phyloP scores from a whole-genome alignment of 441 rosid species.

The Populus trichocarpa region DNA sequence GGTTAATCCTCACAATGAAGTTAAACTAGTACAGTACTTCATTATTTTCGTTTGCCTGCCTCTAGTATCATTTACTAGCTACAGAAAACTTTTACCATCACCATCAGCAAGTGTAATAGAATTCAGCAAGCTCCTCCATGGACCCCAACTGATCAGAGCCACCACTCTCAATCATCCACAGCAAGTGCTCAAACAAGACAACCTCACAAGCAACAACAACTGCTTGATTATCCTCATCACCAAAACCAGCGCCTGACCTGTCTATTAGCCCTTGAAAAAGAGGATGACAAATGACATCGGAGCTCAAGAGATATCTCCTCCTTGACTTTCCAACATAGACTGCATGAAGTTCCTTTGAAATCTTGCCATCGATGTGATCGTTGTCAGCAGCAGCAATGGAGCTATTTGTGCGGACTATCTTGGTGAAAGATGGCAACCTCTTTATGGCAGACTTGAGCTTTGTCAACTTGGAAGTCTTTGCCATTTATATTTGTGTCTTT shows the following conservation, averaged over 20 bases:
- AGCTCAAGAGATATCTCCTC: slow-evolving; percentile 56
- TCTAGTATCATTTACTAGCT: slow-evolving; percentile 13
- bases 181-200: slow-evolving; percentile 81
- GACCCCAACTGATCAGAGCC: slow-evolving; percentile 45
- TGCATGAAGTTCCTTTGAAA: slow-evolving; percentile 32
- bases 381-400: slow-evolving; percentile 25
- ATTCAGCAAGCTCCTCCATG: slow-evolving; percentile 62
- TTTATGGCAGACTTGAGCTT: slow-evolving; percentile 86
- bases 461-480: slow-evolving; percentile 62
- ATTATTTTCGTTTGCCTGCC: slow-evolving; percentile 1
- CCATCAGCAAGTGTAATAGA: slow-evolving; percentile 55
- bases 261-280: slow-evolving; percentile 69
- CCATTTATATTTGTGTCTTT: slow-evolving; percentile 34
- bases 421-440: slow-evolving; percentile 69
- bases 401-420: slow-evolving; percentile 40
- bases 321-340: slow-evolving; percentile 85
- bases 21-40: not conserved
- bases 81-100: not conserved
- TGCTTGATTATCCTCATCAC: slow-evolving; percentile 25
- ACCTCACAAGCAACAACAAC: slow-evolving; percentile 77
- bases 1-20: slow-evolving; percentile 4
- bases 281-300: slow-evolving; percentile 61
- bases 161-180: slow-evolving; percentile 76
- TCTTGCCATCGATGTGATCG: not conserved
- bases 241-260: slow-evolving; percentile 35